phyloP scores from a whole-genome alignment of 2,329 filamentous ascomycete genomes.

The Xylariaceae sp. region DNA sequence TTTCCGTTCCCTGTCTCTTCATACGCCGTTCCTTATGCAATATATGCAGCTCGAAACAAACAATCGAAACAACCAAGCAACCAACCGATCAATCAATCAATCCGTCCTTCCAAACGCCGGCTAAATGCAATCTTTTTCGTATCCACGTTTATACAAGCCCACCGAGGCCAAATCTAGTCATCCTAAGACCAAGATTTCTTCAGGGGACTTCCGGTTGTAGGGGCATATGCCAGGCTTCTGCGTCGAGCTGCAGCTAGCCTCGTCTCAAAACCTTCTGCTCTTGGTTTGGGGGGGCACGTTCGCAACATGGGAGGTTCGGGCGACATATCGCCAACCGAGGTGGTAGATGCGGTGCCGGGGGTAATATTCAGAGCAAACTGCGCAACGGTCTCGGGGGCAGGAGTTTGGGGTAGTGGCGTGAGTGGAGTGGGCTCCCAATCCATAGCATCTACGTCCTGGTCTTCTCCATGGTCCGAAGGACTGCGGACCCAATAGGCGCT shows the following conservation, averaged over 20 bases:
- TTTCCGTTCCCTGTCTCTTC: no score
- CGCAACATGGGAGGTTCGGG: constrained; percentile 43
- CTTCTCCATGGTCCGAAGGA: constrained; percentile 41
- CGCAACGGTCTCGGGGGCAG: constrained; percentile 53
- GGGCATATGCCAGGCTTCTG: constrained; percentile 76
- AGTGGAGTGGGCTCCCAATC: constrained; percentile 44
- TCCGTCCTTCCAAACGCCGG: no score
- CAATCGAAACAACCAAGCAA: no score
- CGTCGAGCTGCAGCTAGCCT: constrained; percentile 69
- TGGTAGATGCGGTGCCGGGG: constrained; percentile 43
- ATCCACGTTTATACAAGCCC: no score
- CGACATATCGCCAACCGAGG: constrained; percentile 35
- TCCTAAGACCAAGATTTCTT: constrained; percentile 51
- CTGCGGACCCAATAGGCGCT: constrained; percentile 56
- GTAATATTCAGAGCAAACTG: constrained; percentile 49
- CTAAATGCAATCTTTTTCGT: no score
- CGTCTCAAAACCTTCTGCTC: constrained; percentile 55
- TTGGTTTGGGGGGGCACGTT: constrained; percentile 57
- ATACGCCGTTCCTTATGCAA: no score
- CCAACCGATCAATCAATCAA: no score
- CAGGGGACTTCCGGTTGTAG: constrained; percentile 71
- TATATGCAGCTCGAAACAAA: no score
- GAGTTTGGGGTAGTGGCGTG: constrained; percentile 58
- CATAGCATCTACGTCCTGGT: constrained; percentile 31
- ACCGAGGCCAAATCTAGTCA: neutral